Evolutionary conservation across 495 filamentous ascomycete species (phyloP).

Genomic region (Wilcoxina mikolae): DNA sequence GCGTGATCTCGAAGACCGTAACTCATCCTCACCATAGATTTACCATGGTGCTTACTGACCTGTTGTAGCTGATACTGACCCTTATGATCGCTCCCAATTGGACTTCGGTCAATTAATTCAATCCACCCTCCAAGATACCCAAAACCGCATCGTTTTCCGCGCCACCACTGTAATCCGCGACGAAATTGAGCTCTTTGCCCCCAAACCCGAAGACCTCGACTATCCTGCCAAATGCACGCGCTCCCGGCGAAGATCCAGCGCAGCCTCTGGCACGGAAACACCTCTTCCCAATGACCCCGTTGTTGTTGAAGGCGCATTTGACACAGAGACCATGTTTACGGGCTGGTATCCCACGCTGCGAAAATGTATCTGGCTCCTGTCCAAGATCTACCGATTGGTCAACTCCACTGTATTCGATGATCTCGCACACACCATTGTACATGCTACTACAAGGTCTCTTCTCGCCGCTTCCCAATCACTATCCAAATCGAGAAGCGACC

Average conservation of each 20-base stretch:
- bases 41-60: conserved; percentile 1
- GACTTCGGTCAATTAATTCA: conserved; percentile 55
- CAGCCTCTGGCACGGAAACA: conserved; percentile 29
- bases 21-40: conserved; percentile 5
- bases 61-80: conserved; percentile 32
- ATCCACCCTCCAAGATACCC: conserved; percentile 55
- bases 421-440: conserved; percentile 61
- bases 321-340: conserved; percentile 23
- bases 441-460: conserved; percentile 56
- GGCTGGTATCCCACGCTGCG: conserved; percentile 57
- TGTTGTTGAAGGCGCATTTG: conserved; percentile 36
- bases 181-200: conserved; percentile 55
- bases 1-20: conserved; percentile 45
- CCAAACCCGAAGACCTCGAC: conserved; percentile 54
- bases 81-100: conserved; percentile 34
- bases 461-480: conserved; percentile 43
- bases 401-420: conserved; percentile 63
- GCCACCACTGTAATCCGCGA: conserved; percentile 49
- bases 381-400: conserved; percentile 60
- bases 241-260: conserved; percentile 30
- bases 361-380: conserved; percentile 63
- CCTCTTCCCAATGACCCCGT: conserved; percentile 38
- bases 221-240: conserved; percentile 19
- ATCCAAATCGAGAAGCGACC: conserved; percentile 32
- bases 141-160: conserved; percentile 56